Percentiles rank a stretch among this genome's conserved stretches.
Conservation (phyloP, 2,329 filamentous ascomycete species). For the Colletotrichum falcatum region DNA sequence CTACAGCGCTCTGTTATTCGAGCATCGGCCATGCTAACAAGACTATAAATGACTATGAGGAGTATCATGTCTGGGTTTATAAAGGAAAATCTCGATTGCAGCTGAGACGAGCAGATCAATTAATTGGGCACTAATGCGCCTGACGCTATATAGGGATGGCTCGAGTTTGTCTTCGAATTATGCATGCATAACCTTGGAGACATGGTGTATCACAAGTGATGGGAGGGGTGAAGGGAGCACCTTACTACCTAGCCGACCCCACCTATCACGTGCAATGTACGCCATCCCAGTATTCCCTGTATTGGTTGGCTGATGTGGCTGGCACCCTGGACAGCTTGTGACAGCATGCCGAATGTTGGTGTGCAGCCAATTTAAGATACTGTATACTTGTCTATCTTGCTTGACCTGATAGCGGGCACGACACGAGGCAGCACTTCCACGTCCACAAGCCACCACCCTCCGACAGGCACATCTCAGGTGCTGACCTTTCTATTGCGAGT, state of each 20-base stretch:
- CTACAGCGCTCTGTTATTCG: neutral
- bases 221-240: neutral
- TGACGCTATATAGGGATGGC: neutral
- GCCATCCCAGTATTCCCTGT: neutral
- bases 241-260: neutral
- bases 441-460: slow-evolving; percentile 25
- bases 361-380: slow-evolving; percentile 35
- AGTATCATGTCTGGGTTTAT: neutral
- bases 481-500: neutral
- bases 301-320: slow-evolving; percentile 4
- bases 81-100: neutral
- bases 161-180: neutral
- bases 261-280: slow-evolving; percentile 11
- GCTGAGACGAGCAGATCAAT: neutral
- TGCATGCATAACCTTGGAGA: neutral
- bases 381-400: slow-evolving; percentile 37
- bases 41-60: neutral
- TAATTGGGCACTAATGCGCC: neutral
- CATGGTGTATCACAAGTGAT: neutral
- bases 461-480: slow-evolving; percentile 2
- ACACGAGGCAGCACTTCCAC: slow-evolving; percentile 28
- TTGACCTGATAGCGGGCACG: slow-evolving; percentile 27
- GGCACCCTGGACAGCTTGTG: slow-evolving; percentile 27
- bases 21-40: neutral
- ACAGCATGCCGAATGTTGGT: slow-evolving; percentile 30